Conservation (phyloP, 495 filamentous ascomycete genomes). For the Podospora comata region DNA sequence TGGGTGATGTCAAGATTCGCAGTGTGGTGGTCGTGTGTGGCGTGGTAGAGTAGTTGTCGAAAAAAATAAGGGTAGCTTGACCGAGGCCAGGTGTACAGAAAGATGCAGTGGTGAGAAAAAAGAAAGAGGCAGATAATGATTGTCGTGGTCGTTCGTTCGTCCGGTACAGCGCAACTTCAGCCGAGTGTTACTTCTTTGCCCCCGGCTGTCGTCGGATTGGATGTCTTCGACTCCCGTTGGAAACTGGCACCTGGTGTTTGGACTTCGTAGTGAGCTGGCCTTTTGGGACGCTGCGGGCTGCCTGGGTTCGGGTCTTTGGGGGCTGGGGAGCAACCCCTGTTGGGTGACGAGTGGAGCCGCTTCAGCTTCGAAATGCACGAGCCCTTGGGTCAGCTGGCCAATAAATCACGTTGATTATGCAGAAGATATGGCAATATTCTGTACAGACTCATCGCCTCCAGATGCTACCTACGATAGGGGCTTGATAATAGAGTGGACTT, state of each 20-base stretch:
- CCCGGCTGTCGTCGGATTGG: constrained; percentile 4
- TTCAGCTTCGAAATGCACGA: not conserved
- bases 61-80: not conserved
- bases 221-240: constrained; percentile 8
- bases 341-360: not conserved
- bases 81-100: constrained; percentile 13
- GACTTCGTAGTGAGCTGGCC: constrained; percentile 32
- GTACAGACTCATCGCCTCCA: no score
- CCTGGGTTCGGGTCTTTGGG: not conserved
- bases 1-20: not conserved
- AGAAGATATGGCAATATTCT: no score
- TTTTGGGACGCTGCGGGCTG: constrained; percentile 17
- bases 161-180: constrained; percentile 14
- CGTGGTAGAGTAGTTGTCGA: not conserved
- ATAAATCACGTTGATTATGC: no score
- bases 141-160: constrained; percentile 15
- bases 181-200: constrained; percentile 7
- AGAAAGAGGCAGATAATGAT: constrained; percentile 17
- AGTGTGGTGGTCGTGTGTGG: not conserved
- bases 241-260: constrained; percentile 12
- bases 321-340: not conserved
- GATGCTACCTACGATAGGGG: no score
- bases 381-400: not conserved
- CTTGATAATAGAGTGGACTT: no score
- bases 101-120: constrained; percentile 10